Evolutionary conservation across 441 rosid species (phyloP).

Genomic region (Aleurites moluccanus): DNA sequence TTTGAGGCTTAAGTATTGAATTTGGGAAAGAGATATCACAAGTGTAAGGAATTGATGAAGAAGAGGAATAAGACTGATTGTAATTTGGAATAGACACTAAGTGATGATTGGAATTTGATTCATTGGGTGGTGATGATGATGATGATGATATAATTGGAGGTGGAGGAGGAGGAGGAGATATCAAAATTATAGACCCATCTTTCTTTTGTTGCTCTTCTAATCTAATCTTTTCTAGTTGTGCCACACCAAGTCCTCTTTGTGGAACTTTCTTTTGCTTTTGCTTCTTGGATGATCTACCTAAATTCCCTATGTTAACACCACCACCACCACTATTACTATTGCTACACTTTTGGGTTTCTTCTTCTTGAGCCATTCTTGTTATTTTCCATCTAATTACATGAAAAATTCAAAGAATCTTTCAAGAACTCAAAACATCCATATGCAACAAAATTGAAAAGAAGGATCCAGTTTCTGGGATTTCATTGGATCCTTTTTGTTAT

Average conservation of each 20-base stretch:
- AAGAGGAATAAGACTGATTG: slow-evolving; percentile 23
- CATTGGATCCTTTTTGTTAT: background rate
- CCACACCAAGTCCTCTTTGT: slow-evolving; percentile 63
- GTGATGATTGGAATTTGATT: slow-evolving; percentile 8
- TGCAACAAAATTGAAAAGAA: background rate
- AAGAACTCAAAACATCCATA: background rate
- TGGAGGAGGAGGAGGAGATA: slow-evolving; percentile 27
- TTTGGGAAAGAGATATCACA: slow-evolving; percentile 26
- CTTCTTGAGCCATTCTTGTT: slow-evolving; percentile 42
- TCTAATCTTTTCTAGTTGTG: slow-evolving; percentile 59
- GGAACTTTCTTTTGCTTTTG: slow-evolving; percentile 52
- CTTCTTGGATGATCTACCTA: slow-evolving; percentile 37
- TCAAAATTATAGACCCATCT: slow-evolving; percentile 23
- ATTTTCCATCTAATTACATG: slow-evolving; percentile 29
- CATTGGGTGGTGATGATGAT: slow-evolving; percentile 15
- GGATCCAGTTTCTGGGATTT: background rate
- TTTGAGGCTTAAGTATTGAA: slow-evolving; percentile 29
- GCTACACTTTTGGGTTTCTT: slow-evolving; percentile 32
- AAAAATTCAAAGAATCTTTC: background rate
- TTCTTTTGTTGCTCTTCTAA: slow-evolving; percentile 51
- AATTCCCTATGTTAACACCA: slow-evolving; percentile 19
- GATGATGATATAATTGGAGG: slow-evolving; percentile 11
- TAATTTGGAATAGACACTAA: slow-evolving; percentile 22
- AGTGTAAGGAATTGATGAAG: slow-evolving; percentile 22
- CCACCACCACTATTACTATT: slow-evolving; percentile 22